Conservation (phyloP, 179 eudicot genomes). For the Heliamphora ciliata region DNA sequence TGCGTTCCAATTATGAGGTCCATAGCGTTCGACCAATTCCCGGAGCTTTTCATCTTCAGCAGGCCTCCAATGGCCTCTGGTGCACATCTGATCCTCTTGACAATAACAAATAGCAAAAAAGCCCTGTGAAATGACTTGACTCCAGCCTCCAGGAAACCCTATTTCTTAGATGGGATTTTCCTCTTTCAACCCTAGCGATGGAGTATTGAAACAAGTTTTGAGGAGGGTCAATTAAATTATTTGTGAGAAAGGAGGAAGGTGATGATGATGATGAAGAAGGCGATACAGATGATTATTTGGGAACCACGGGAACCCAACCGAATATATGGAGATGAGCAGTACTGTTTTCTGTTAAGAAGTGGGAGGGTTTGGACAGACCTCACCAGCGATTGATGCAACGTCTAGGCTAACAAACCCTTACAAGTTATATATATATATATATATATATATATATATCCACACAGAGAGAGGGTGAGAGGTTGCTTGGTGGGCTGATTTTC, state of each 20-base stretch:
- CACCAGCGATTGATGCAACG: conserved; percentile 47
- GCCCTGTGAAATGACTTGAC: not conserved
- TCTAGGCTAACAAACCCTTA: conserved; percentile 49
- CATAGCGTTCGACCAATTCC: conserved; percentile 60
- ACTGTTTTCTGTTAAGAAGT: conserved; percentile 41
- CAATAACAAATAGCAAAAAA: no score
- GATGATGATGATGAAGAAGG: no score
- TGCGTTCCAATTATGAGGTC: conserved; percentile 89
- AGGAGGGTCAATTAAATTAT: no score
- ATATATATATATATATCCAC: conserved; percentile 17
- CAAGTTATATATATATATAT: not conserved
- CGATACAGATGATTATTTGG: no score
- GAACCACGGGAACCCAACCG: not conserved
- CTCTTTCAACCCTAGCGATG: not conserved
- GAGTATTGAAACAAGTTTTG: not conserved
- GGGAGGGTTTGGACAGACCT: conserved; percentile 46
- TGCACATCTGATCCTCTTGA: conserved; percentile 27
- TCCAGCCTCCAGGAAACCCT: not conserved
- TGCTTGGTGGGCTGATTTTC: conserved; percentile 52
- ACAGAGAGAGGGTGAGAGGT: conserved; percentile 20
- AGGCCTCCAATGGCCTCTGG: conserved; percentile 86
- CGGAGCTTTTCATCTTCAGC: conserved; percentile 81
- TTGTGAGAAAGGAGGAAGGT: not conserved
- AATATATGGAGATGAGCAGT: not conserved
- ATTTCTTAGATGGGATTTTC: not conserved